These are phyloP conservation scores for Penicillium concentricum DNA, from an alignment of 2,329 filamentous ascomycete genomes.

Conservation along the genomic window DNA sequence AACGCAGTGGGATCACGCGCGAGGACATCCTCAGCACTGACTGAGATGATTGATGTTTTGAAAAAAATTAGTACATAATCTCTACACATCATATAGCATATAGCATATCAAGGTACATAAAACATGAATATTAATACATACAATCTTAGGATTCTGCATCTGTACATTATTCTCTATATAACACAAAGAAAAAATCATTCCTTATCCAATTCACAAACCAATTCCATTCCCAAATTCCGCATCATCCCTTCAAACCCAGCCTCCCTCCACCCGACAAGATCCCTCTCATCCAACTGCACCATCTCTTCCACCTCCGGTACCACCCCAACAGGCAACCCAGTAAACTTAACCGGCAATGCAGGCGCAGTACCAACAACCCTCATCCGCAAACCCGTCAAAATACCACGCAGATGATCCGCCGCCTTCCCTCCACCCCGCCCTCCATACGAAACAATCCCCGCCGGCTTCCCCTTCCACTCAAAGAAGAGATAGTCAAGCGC, in stretches of 20 bases:
- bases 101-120: neutral
- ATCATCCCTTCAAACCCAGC: constrained; percentile 24
- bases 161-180: neutral
- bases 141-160: neutral
- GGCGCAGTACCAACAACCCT: constrained; percentile 29
- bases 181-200: neutral
- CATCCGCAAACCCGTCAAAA: constrained; percentile 40
- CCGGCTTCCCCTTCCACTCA: constrained; percentile 59
- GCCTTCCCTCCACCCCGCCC: constrained; percentile 42
- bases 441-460: constrained; percentile 56
- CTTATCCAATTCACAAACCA: constrained; percentile 26
- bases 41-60: constrained; percentile 5
- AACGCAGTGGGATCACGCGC: constrained; percentile 70
- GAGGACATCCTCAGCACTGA: constrained; percentile 35
- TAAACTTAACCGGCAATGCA: constrained; percentile 30
- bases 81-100: neutral
- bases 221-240: constrained; percentile 27
- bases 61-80: neutral
- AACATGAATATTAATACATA: neutral
- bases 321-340: constrained; percentile 20
- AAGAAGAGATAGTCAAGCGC: constrained; percentile 62
- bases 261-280: constrained; percentile 23
- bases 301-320: constrained; percentile 26
- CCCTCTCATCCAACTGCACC: constrained; percentile 20
- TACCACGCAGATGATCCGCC: constrained; percentile 34